These are phyloP conservation scores for Sporisorium graminicola DNA, from an alignment of 1,284 basidiomycete genomes.

Conservation along the genomic window DNA sequence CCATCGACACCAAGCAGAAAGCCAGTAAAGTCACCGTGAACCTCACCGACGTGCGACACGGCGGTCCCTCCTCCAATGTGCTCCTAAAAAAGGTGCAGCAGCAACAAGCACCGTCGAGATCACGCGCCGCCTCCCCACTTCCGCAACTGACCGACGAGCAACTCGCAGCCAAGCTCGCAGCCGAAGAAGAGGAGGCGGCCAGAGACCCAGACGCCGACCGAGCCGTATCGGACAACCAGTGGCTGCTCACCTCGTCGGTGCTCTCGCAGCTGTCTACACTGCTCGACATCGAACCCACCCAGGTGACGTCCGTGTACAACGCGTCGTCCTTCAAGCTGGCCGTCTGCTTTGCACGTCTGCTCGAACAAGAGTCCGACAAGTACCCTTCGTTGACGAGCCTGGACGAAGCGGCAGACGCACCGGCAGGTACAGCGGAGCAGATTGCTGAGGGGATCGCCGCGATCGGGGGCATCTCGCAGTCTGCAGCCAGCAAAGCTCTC, in stretches of 20 bases:
- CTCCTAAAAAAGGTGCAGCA: constrained; percentile 20
- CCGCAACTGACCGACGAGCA: constrained; percentile 52
- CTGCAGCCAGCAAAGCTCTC: constrained; percentile 41
- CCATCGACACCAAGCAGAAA: constrained; percentile 3
- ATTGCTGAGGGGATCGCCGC: constrained; percentile 46
- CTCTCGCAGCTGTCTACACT: constrained; percentile 61
- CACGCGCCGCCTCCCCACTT: constrained; percentile 9
- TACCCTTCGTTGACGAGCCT: constrained; percentile 38
- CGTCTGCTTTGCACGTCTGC: constrained; percentile 46
- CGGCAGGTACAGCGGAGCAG: constrained; percentile 40
- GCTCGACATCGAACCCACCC: constrained; percentile 46
- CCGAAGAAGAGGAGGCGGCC: constrained; percentile 49
- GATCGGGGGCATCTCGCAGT: constrained; percentile 26
- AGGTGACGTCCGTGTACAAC: constrained; percentile 55
- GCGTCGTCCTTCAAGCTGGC: constrained; percentile 58
- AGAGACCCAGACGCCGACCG: constrained; percentile 39
- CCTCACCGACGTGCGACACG: constrained; percentile 62
- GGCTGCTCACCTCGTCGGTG: constrained; percentile 66
- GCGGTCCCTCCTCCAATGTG: constrained; percentile 18
- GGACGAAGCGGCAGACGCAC: constrained; percentile 39
- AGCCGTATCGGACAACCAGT: constrained; percentile 60
- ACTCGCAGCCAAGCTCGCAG: constrained; percentile 55
- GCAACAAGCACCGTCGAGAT: neutral
- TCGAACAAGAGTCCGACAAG: constrained; percentile 44
- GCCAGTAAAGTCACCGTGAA: constrained; percentile 44